Percentiles rank a stretch among this genome's conserved stretches.
phyloP scores from a whole-genome alignment of 164 flowering plant genomes.

The Warburgia ugandensis region DNA sequence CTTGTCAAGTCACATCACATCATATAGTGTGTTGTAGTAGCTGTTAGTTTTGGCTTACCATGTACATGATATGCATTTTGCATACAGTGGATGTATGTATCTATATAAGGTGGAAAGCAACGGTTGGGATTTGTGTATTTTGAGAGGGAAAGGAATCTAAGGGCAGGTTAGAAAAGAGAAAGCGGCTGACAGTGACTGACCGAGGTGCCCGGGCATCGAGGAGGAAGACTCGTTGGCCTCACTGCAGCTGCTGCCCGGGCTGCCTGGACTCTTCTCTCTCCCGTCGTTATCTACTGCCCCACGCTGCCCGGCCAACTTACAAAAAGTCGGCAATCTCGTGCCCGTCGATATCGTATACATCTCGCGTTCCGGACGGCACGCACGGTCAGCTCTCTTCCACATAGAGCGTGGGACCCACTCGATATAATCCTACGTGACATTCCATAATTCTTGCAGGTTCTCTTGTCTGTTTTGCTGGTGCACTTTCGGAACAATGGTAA shows the following conservation, averaged over 20 bases:
- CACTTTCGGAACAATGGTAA: too few relatives aligned
- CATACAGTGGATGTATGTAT: too few relatives aligned
- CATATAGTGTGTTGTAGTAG: too few relatives aligned
- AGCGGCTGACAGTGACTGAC: conserved; percentile 14
- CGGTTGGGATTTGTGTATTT: too few relatives aligned
- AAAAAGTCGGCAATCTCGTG: conserved; percentile 4
- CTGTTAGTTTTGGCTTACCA: too few relatives aligned
- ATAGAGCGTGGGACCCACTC: too few relatives aligned
- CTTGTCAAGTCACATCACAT: conserved; percentile 10
- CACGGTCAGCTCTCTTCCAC: conserved; percentile 37
- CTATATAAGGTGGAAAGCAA: too few relatives aligned
- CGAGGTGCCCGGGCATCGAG: conserved; percentile 16
- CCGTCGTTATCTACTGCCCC: conserved; percentile 20
- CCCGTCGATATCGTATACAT: conserved; percentile 1
- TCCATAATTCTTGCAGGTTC: too few relatives aligned
- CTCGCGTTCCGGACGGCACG: conserved; percentile 61
- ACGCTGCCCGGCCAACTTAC: conserved; percentile 26
- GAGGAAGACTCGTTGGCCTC: background rate
- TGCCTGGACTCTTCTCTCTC: conserved; percentile 8
- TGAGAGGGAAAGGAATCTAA: conserved; percentile 11
- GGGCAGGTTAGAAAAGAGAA: conserved; percentile 5
- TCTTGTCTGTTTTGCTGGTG: too few relatives aligned
- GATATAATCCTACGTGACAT: too few relatives aligned
- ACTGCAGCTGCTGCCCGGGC: conserved; percentile 4
- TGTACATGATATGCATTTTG: too few relatives aligned